Conservation (phyloP, 768 basidiomycete genomes). For the Tubosaeta sp. region DNA sequence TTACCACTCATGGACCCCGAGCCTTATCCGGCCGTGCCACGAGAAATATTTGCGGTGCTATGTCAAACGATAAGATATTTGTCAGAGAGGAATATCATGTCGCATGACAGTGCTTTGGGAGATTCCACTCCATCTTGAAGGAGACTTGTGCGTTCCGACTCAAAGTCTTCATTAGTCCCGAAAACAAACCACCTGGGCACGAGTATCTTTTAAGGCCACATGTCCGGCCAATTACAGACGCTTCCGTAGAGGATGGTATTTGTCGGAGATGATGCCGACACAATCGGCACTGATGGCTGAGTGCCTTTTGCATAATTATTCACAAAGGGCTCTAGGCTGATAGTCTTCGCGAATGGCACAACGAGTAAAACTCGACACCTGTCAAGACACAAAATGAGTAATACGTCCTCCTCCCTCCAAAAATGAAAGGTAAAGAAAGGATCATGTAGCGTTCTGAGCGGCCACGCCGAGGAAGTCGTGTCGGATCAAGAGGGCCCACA, state of each 20-base stretch:
- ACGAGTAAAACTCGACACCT: no score
- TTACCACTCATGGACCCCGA: not conserved
- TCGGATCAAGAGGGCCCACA: no score
- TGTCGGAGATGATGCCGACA: not conserved
- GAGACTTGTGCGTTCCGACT: not conserved
- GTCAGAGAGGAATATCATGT: not conserved
- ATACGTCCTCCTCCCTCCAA: no score
- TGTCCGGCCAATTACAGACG: not conserved
- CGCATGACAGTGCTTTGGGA: conserved; percentile 2
- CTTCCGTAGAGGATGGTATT: not conserved
- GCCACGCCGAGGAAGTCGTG: no score
- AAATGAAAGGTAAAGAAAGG: no score
- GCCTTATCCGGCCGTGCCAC: not conserved
- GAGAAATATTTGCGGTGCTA: not conserved
- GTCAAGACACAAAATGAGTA: no score
- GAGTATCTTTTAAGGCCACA: not conserved
- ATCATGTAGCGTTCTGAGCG: no score
- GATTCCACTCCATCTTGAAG: not conserved
- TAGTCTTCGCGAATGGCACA: no score
- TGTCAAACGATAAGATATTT: not conserved
- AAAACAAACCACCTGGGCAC: not conserved
- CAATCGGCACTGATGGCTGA: no score
- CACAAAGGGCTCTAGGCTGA: no score
- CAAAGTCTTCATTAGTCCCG: not conserved
- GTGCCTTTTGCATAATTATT: no score